Percentiles rank a stretch among this genome's conserved stretches.
Conservation (phyloP, 306 rosid species). For the Carpinus fangiana region DNA sequence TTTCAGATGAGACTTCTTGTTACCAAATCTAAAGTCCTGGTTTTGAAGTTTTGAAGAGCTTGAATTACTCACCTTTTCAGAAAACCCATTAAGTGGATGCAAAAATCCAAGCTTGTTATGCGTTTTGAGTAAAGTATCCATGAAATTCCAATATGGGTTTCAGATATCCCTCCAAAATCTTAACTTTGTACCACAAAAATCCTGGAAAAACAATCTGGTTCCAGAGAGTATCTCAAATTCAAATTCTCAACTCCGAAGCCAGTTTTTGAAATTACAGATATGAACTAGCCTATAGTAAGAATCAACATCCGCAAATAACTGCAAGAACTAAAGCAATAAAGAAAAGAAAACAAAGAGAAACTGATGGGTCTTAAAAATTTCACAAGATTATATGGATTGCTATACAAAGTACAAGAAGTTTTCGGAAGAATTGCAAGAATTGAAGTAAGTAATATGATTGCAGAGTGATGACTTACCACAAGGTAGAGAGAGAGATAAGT, state of each 20-base stretch:
- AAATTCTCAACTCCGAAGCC: not conserved
- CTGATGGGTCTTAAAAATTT: not conserved
- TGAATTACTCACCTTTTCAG: conserved; percentile 56
- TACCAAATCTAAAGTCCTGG: conserved; percentile 65
- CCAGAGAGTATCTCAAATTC: not conserved
- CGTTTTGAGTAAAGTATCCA: conserved; percentile 94
- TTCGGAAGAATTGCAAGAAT: not conserved
- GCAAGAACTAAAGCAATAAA: conserved; percentile 12
- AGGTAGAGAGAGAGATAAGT: conserved; percentile 9
- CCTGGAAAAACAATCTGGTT: conserved; percentile 29
- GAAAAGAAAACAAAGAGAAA: conserved; percentile 1
- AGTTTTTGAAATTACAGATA: conserved; percentile 24
- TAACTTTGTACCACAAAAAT: conserved; percentile 24
- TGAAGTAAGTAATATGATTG: conserved; percentile 1
- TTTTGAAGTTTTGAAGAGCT: conserved; percentile 47
- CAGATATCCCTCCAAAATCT: conserved; percentile 26
- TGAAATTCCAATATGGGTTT: conserved; percentile 19
- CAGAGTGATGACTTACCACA: conserved; percentile 42
- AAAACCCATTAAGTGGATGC: conserved; percentile 77
- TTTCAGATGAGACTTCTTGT: conserved; percentile 44
- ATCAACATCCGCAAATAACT: conserved; percentile 7
- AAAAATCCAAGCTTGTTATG: conserved; percentile 78
- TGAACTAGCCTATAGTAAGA: not conserved
- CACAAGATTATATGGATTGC: not conserved
- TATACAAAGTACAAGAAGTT: conserved; percentile 3